A percentile compares a stretch with the other conserved stretches of the same genome.
Conservation (phyloP, 208 protist genomes). For the Tritrichomonas musculus region DNA sequence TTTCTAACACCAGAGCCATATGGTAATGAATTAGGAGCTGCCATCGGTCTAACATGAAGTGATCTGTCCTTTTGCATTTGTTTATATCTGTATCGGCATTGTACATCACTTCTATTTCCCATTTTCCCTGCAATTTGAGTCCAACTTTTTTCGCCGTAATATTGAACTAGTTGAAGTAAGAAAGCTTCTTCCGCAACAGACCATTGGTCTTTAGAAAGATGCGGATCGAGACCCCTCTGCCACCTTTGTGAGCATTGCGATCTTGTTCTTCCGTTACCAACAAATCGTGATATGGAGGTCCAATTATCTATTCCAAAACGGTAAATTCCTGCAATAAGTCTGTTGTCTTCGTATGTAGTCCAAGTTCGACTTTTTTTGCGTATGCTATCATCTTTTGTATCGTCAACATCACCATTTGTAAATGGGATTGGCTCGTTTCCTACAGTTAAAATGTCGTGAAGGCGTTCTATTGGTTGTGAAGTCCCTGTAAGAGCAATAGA, state of each 20-base stretch:
- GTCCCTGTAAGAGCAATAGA: too few relatives aligned
- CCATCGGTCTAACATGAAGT: too few relatives aligned
- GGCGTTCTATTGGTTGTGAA: too few relatives aligned
- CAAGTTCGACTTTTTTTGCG: background rate
- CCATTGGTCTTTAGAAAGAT: background rate
- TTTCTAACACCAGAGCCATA: too few relatives aligned
- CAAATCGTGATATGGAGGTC: background rate
- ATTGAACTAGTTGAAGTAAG: background rate
- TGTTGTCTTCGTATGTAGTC: background rate
- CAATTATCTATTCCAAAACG: background rate
- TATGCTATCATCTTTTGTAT: too few relatives aligned
- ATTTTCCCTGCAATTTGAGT: background rate
- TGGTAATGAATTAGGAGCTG: too few relatives aligned
- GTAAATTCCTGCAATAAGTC: background rate
- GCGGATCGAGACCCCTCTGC: background rate
- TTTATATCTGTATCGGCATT: constrained; percentile 21
- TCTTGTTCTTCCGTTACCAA: background rate
- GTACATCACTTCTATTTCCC: background rate
- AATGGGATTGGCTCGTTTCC: too few relatives aligned
- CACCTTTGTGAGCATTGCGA: background rate
- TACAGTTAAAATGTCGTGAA: too few relatives aligned
- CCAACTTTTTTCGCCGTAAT: constrained; percentile 20
- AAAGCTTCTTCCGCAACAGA: background rate
- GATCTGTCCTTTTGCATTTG: background rate
- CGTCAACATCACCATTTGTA: too few relatives aligned